Evolutionary conservation across 345 rosid genomes (phyloP), one percentile per base, ranked within the genome.

Genomic region (Dimocarpus longan): DNA sequence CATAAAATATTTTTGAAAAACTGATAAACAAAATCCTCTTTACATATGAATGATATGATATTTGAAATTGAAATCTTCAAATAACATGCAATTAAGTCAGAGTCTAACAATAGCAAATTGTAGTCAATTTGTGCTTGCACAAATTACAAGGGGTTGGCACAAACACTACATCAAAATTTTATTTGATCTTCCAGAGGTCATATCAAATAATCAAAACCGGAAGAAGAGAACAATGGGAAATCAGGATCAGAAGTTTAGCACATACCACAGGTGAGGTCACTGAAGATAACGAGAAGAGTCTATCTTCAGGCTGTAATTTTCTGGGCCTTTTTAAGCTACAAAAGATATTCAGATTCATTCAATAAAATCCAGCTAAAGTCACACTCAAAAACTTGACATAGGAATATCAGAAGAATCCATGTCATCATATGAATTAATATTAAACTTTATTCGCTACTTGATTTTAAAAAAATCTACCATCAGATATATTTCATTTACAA

Each of bases 281-380:
- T 74, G 91, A 89, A 52, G 91, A 89, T 54, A 89, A 85, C 8
- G 91, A 89, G 80, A 89, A 89, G 68, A 89, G 77, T 83, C 91
- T 83, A 81, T 88, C 91, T 80, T 88, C 91, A 59, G 87, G 90
- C 82, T 85, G 91, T 75, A 89, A 87, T 76, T 85, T 89, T 80
- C 90, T 82, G 21, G 87, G 83, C 78, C 91, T 87, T 82, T 89
- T 89, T 78, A 89, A 80, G 82, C 90, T 89, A 83, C 82, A 78
- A 70, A 71, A 69, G 44, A 79, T 72, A 37, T 42, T 62, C 3
- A 77, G 71, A 68, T 71, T 22, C 22, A 73, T 37, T 28, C 80
- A 44, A 26, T 22, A 48, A 54, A 76, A 68, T 48, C 75, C 28
- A 52, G 62, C 42, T 40, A 59, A 79, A 76, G 37, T 12, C 60